Evolutionary conservation across 495 filamentous ascomycete genomes (phyloP).

Genomic region (Hyaloscypha bicolor): DNA sequence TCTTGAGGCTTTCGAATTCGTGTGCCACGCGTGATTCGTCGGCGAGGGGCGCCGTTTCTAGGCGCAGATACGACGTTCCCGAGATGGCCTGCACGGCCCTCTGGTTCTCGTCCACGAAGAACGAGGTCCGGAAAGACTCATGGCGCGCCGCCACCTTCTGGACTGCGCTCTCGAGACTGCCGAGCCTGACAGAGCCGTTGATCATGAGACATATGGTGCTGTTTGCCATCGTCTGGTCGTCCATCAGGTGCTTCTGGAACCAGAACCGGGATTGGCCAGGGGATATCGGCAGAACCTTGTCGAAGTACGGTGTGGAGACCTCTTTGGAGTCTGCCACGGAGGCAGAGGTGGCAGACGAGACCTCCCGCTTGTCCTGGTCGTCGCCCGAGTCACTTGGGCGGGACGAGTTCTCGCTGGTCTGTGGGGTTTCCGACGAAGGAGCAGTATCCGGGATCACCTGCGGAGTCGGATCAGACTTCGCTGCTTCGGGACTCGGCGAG

Average conservation of each 20-base stretch:
- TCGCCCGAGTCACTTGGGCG: too few relatives aligned
- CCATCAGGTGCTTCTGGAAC: slow-evolving; percentile 41
- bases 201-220: not conserved
- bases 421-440: too few relatives aligned
- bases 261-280: slow-evolving; percentile 50
- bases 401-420: too few relatives aligned
- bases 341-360: not conserved
- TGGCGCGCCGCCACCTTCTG: slow-evolving; percentile 11
- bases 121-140: slow-evolving; percentile 30
- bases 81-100: slow-evolving; percentile 21
- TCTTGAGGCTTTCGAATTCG: slow-evolving; percentile 26
- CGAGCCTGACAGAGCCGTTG: slow-evolving; percentile 6
- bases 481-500: too few relatives aligned
- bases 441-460: too few relatives aligned
- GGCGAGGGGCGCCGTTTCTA: slow-evolving; percentile 21
- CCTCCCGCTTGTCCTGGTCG: too few relatives aligned
- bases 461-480: too few relatives aligned
- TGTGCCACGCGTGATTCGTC: slow-evolving; percentile 17
- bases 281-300: slow-evolving; percentile 33
- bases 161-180: slow-evolving; percentile 14
- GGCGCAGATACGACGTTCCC: slow-evolving; percentile 16
- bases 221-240: slow-evolving; percentile 16
- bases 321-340: not conserved
- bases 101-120: slow-evolving; percentile 26
- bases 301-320: not conserved